Percentiles rank a stretch among this genome's conserved stretches.
Evolutionary conservation across 1,139 yeast species (phyloP).

Genomic region (Candida frijolesensis): DNA sequence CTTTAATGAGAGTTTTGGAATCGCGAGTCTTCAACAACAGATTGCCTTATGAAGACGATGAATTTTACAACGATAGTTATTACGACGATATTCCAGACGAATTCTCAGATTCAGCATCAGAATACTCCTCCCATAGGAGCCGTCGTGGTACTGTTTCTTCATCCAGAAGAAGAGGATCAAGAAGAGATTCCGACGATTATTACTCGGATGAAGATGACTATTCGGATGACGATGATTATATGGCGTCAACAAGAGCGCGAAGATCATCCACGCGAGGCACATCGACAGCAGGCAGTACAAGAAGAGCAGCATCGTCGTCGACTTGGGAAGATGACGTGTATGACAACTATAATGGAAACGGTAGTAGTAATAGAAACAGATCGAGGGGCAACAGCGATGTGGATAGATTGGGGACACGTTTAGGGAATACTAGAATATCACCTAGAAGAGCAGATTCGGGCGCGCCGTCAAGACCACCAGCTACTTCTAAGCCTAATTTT

Average conservation of each 20-base stretch:
- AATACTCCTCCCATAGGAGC: conserved; percentile 32
- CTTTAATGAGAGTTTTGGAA: conserved; percentile 83
- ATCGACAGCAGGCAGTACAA: conserved; percentile 7
- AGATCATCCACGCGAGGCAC: conserved; percentile 22
- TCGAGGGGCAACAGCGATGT: conserved; percentile 38
- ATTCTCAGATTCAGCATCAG: conserved; percentile 50
- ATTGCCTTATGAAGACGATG: conserved; percentile 50
- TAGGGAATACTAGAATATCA: conserved; percentile 33
- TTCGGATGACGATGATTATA: conserved; percentile 34
- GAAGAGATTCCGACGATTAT: conserved; percentile 41
- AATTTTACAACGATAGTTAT: conserved; percentile 59
- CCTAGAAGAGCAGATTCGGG: conserved; percentile 20
- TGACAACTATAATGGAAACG: conserved; percentile 35
- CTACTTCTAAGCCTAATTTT: conserved; percentile 56
- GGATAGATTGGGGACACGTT: conserved; percentile 35
- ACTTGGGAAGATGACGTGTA: conserved; percentile 85
- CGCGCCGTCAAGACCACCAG: conserved; percentile 40
- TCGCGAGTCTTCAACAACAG: conserved; percentile 78
- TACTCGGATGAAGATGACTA: conserved; percentile 43
- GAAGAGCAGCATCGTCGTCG: conserved; percentile 14
- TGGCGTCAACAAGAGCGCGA: conserved; percentile 15
- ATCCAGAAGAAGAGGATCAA: conserved; percentile 28
- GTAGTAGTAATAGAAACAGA: conserved; percentile 22
- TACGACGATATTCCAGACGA: conserved; percentile 75
- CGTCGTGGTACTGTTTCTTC: conserved; percentile 23